Evolutionary conservation across 2,329 filamentous ascomycete genomes (phyloP).

Genomic region (Ambrosiella beaveri): DNA sequence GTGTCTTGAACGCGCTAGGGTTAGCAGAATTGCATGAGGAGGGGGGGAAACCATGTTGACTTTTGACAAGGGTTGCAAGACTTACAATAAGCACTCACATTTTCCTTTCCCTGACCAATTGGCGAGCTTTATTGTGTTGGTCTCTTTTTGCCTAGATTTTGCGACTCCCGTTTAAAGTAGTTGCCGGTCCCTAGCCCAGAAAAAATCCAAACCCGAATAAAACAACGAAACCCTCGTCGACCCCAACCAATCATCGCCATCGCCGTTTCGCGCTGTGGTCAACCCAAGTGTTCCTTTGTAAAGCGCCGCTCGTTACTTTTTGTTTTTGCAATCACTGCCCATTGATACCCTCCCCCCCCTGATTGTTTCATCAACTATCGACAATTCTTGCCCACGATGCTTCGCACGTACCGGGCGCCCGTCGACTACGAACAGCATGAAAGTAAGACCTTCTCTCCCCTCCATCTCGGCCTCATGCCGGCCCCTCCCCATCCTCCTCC

Average conservation of each 20-base stretch:
- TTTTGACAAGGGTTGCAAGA: background rate
- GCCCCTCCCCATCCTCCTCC: background rate
- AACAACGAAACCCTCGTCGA: too few relatives aligned
- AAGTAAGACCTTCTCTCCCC: constrained; percentile 31
- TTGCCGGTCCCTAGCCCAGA: too few relatives aligned
- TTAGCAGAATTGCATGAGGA: background rate
- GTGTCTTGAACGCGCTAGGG: background rate
- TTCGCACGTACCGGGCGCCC: constrained; percentile 19
- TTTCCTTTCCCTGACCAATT: too few relatives aligned
- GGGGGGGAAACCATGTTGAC: background rate
- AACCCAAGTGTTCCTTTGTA: too few relatives aligned
- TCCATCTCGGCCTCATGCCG: background rate
- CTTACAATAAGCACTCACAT: background rate
- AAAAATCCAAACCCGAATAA: too few relatives aligned
- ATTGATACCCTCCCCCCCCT: background rate
- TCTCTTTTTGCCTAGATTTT: background rate
- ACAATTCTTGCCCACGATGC: constrained; percentile 2
- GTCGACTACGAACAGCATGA: constrained; percentile 84
- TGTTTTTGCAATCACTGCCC: background rate
- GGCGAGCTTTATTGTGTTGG: background rate
- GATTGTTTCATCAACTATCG: background rate
- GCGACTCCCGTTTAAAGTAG: background rate
- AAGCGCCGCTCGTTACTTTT: too few relatives aligned
- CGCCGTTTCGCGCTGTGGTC: too few relatives aligned
- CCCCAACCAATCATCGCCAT: too few relatives aligned